Percentiles rank a stretch among this genome's conserved stretches.
These are phyloP conservation scores for Datisca glomerata DNA, from an alignment of 306 rosid species.

Conservation along the genomic window DNA sequence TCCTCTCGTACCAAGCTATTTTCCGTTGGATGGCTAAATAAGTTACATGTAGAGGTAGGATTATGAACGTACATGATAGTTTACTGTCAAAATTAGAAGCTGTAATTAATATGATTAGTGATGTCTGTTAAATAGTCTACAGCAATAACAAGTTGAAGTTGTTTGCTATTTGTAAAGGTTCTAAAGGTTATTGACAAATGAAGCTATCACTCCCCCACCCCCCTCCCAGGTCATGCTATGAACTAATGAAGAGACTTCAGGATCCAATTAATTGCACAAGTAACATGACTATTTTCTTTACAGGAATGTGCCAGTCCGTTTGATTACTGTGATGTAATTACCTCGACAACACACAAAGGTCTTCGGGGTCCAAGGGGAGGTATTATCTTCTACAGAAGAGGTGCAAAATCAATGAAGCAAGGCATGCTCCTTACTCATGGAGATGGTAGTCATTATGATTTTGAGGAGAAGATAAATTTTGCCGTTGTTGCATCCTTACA, in stretches of 20 bases:
- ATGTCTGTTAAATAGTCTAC: no score
- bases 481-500: conserved; percentile 67
- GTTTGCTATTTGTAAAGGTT: no score
- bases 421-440: conserved; percentile 28
- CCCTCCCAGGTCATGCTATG: background rate
- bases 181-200: no score
- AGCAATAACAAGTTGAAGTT: no score
- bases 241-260: background rate
- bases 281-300: conserved; percentile 7
- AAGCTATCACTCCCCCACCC: background rate
- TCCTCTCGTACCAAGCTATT: no score
- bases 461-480: conserved; percentile 75
- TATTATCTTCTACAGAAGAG: conserved; percentile 64
- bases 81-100: no score
- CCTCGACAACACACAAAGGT: conserved; percentile 90
- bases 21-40: no score
- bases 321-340: conserved; percentile 62
- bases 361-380: conserved; percentile 90
- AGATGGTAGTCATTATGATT: conserved; percentile 45
- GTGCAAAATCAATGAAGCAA: conserved; percentile 44
- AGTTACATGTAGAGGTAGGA: no score
- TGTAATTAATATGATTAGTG: no score
- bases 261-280: background rate
- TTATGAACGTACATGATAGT: no score
- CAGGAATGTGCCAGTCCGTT: conserved; percentile 70